These are phyloP conservation scores for Lipomyces yarrowii DNA, from an alignment of 1,139 yeast species.

Conservation along the genomic window DNA sequence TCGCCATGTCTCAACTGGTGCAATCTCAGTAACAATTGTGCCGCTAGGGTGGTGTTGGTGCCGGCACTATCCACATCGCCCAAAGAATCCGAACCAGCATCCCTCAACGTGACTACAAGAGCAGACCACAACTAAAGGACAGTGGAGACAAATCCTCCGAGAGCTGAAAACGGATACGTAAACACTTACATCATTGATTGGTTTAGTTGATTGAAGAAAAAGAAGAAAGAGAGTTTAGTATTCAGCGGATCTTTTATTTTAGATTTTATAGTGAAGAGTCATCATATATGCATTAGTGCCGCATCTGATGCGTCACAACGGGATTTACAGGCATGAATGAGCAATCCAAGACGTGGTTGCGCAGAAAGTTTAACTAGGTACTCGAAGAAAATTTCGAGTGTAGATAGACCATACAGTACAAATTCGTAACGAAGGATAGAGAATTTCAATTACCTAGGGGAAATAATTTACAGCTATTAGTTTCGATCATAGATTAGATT, in stretches of 20 bases:
- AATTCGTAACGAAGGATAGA: too few relatives aligned
- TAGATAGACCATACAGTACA: too few relatives aligned
- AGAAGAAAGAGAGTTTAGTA: constrained; percentile 18
- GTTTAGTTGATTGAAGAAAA: constrained; percentile 59
- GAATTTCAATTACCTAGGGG: not conserved
- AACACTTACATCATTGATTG: constrained; percentile 64
- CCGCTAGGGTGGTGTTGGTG: constrained; percentile 47
- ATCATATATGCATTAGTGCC: not conserved
- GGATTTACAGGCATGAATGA: not conserved
- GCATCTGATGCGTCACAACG: not conserved
- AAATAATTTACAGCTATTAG: not conserved
- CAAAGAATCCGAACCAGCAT: constrained; percentile 32
- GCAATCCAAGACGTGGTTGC: not conserved
- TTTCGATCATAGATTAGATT: not conserved
- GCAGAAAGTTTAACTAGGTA: not conserved
- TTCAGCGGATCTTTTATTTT: not conserved
- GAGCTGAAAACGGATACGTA: constrained; percentile 49
- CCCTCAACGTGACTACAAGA: not conserved
- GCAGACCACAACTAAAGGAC: not conserved
- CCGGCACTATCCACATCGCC: constrained; percentile 49
- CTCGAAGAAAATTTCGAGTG: constrained; percentile 3
- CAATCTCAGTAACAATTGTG: constrained; percentile 32
- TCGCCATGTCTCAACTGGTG: constrained; percentile 1
- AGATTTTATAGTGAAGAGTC: not conserved
- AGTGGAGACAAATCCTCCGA: constrained; percentile 30